Conservation (phyloP, 768 basidiomycete genomes). For the Boletus tylopilopsis region DNA sequence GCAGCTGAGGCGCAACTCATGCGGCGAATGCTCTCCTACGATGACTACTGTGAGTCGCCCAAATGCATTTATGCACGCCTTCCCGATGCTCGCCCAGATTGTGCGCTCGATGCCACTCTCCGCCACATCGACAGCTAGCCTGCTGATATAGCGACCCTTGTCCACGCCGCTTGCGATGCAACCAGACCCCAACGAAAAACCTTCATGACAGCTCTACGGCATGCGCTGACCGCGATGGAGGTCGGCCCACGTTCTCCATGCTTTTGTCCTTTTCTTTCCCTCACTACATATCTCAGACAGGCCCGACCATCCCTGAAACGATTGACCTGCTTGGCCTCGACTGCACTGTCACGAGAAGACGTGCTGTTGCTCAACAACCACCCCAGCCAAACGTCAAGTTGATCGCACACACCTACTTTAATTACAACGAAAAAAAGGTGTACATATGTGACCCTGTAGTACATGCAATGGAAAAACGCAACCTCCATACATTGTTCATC, state of each 20-base stretch:
- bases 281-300: slow-evolving; percentile 28
- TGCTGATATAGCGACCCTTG: slow-evolving; percentile 30
- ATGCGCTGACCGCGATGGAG: slow-evolving; percentile 81
- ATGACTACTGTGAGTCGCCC: slow-evolving; percentile 45
- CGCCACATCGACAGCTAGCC: slow-evolving; percentile 1
- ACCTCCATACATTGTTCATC: too few relatives aligned
- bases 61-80: neutral
- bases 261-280: neutral
- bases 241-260: slow-evolving; percentile 32
- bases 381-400: too few relatives aligned
- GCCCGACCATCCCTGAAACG: slow-evolving; percentile 40
- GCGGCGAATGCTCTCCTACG: slow-evolving; percentile 37
- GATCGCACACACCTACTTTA: too few relatives aligned
- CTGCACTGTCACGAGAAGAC: slow-evolving; percentile 13
- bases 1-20: slow-evolving; percentile 55
- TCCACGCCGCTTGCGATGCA: slow-evolving; percentile 44
- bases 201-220: slow-evolving; percentile 71
- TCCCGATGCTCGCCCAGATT: neutral
- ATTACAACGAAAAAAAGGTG: too few relatives aligned
- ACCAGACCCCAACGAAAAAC: slow-evolving; percentile 41
- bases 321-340: slow-evolving; percentile 37
- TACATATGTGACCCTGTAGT: neutral
- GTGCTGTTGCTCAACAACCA: slow-evolving; percentile 6
- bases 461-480: neutral
- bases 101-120: slow-evolving; percentile 5